phyloP scores from a whole-genome alignment of 306 rosid species.

The Dalbergia oliveri region DNA sequence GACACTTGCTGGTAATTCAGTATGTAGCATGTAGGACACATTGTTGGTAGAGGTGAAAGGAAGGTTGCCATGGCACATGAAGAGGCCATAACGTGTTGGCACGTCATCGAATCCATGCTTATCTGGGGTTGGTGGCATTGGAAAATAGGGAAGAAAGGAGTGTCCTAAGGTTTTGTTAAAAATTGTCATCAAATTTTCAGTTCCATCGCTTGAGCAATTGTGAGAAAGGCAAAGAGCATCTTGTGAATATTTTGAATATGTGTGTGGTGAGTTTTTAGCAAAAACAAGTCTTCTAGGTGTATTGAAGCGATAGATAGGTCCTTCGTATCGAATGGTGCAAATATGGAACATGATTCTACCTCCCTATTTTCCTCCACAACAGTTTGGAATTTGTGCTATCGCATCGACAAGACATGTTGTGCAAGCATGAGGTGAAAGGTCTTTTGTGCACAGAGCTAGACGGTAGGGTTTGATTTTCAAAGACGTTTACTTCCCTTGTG shows the following conservation, averaged over 20 bases:
- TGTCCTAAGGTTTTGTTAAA: not conserved
- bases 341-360: not conserved
- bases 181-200: not conserved
- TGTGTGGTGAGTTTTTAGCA: not conserved
- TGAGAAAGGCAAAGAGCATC: not conserved
- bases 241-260: not conserved
- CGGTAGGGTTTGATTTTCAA: not conserved
- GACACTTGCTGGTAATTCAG: not conserved
- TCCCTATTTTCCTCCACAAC: not conserved
- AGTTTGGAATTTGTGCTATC: not conserved
- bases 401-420: not conserved
- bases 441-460: not conserved
- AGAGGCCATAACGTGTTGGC: slow-evolving; percentile 8
- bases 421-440: not conserved
- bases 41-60: not conserved
- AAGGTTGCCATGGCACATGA: too few species aligned
- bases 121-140: not conserved
- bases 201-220: not conserved
- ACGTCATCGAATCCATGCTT: not conserved
- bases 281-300: not conserved
- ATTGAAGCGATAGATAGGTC: not conserved
- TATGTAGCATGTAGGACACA: not conserved
- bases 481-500: not conserved
- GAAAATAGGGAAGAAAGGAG: not conserved
- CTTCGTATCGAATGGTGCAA: not conserved